phyloP scores from a whole-genome alignment of 805 yeast genomes.

The Kluyveromyces lactis region DNA sequence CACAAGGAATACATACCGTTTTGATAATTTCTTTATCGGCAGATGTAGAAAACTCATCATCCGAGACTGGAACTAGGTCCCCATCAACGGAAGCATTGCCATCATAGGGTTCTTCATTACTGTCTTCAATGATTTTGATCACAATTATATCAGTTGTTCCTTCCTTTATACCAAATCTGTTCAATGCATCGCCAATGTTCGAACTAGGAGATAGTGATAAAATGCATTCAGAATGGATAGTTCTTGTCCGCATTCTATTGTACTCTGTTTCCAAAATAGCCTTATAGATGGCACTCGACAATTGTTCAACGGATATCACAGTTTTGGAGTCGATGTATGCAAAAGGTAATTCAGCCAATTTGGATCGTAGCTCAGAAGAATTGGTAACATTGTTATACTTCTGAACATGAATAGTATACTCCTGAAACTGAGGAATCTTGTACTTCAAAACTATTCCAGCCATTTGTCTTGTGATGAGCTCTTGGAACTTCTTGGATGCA shows the following conservation, averaged over 20 bases:
- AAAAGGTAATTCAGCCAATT: slow-evolving; percentile 44
- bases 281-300: slow-evolving; percentile 52
- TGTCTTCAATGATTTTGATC: slow-evolving; percentile 36
- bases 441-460: slow-evolving; percentile 7
- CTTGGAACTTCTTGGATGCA: too few species aligned
- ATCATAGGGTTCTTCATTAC: slow-evolving; percentile 12
- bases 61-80: slow-evolving; percentile 26
- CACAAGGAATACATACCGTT: slow-evolving; percentile 19
- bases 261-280: slow-evolving; percentile 44
- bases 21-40: slow-evolving; percentile 31
- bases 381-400: slow-evolving; percentile 41
- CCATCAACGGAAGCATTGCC: slow-evolving; percentile 27
- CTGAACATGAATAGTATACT: slow-evolving; percentile 31
- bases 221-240: slow-evolving; percentile 64
- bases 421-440: slow-evolving; percentile 41
- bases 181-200: slow-evolving; percentile 60
- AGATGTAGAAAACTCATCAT: slow-evolving; percentile 24
- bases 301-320: slow-evolving; percentile 52
- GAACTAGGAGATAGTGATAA: slow-evolving; percentile 62
- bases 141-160: slow-evolving; percentile 39
- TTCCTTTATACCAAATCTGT: slow-evolving; percentile 59
- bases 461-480: background rate
- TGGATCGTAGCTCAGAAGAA: slow-evolving; percentile 32
- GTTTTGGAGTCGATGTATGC: slow-evolving; percentile 58
- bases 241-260: slow-evolving; percentile 49